Evolutionary conservation across 2,329 filamentous ascomycete species (phyloP).

Genomic region (Microdochium nivale): DNA sequence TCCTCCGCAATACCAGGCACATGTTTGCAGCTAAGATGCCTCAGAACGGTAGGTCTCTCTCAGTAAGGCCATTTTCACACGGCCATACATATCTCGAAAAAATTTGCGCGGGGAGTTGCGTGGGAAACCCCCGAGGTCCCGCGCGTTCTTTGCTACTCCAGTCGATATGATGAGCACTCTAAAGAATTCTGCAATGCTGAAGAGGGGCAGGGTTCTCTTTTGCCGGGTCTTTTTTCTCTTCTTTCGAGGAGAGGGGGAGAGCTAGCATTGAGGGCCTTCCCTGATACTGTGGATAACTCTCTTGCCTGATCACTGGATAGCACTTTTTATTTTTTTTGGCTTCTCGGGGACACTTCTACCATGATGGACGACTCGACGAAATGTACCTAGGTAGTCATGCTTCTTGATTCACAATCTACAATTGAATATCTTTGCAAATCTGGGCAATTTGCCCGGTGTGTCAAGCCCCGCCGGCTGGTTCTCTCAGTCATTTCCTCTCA

Average conservation of each 20-base stretch:
- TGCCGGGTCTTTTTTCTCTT: background rate
- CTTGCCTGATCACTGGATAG: conserved; percentile 18
- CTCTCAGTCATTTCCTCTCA: conserved; percentile 11
- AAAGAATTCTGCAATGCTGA: conserved; percentile 29
- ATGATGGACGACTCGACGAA: too few species aligned
- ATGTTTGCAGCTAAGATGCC: too few species aligned
- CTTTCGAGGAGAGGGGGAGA: conserved; percentile 1
- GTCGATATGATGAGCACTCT: conserved; percentile 17
- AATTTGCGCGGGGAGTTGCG: too few species aligned
- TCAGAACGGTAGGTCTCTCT: too few species aligned
- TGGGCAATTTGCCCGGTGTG: too few species aligned
- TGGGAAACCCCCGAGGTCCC: background rate
- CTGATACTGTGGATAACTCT: conserved; percentile 18
- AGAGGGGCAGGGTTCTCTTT: conserved; percentile 7
- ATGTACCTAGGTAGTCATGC: too few species aligned
- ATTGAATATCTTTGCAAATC: too few species aligned
- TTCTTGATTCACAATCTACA: too few species aligned
- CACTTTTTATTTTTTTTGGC: background rate
- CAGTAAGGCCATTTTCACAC: too few species aligned
- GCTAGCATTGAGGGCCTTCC: background rate
- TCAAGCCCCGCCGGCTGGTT: too few species aligned
- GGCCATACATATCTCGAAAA: too few species aligned
- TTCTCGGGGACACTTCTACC: background rate
- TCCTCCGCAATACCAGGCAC: too few species aligned
- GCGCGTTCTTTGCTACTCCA: background rate